These are phyloP conservation scores for Gautieria morchelliformis DNA, from an alignment of 768 basidiomycete genomes.

Conservation along the genomic window DNA sequence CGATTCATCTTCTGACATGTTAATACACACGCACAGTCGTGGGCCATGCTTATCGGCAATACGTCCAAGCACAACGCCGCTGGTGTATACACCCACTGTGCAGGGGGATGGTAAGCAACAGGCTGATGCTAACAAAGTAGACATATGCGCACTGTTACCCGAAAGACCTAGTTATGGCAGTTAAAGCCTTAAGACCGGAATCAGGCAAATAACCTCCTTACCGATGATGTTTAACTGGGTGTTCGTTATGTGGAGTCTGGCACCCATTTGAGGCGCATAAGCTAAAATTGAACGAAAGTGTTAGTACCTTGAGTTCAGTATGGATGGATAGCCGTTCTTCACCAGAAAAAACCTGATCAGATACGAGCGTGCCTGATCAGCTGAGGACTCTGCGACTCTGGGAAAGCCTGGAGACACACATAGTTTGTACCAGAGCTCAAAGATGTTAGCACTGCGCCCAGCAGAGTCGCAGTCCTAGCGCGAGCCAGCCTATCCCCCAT, in stretches of 20 bases:
- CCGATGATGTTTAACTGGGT: constrained; percentile 78
- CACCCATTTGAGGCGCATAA: constrained; percentile 79
- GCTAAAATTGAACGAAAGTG: constrained; percentile 29
- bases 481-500: constrained; percentile 19
- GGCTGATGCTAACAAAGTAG: background rate
- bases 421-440: constrained; percentile 67
- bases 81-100: constrained; percentile 66
- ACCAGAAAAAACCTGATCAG: background rate
- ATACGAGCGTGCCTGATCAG: constrained; percentile 20
- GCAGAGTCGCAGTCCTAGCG: constrained; percentile 37
- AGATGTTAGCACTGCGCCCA: constrained; percentile 50
- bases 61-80: constrained; percentile 71
- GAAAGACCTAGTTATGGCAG: constrained; percentile 30
- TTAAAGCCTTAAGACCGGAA: background rate
- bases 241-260: constrained; percentile 64
- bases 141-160: constrained; percentile 48
- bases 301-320: background rate
- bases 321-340: background rate
- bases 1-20: background rate
- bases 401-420: constrained; percentile 30
- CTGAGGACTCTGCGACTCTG: constrained; percentile 29
- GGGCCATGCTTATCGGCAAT: constrained; percentile 71
- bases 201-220: constrained; percentile 1
- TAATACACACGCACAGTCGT: constrained; percentile 24
- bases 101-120: background rate